phyloP scores from a whole-genome alignment of 179 eudicot genomes.

The Beta macrorhiza region DNA sequence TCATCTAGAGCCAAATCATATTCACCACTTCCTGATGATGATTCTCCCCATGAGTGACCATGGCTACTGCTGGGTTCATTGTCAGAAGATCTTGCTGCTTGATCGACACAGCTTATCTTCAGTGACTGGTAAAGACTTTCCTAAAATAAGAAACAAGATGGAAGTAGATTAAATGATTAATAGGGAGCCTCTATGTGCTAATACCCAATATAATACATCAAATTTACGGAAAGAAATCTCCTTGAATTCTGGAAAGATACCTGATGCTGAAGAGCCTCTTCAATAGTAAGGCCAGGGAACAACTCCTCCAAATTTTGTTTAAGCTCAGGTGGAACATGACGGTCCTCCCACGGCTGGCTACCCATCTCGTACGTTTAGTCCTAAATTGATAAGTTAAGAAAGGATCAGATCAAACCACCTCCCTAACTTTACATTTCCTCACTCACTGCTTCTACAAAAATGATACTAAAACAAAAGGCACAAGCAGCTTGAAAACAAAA shows the following conservation, averaged over 20 bases:
- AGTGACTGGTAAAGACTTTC: conserved; percentile 53
- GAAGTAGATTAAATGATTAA: not conserved
- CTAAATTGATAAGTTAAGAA: not conserved
- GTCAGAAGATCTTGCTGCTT: conserved; percentile 29
- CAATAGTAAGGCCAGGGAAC: conserved; percentile 61
- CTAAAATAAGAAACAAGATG: conserved; percentile 32
- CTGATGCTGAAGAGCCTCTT: conserved; percentile 81
- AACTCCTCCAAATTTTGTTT: conserved; percentile 48
- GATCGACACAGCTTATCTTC: conserved; percentile 38
- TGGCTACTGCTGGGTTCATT: conserved; percentile 36
- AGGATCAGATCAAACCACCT: not conserved
- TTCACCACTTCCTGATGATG: conserved; percentile 42
- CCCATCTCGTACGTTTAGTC: conserved; percentile 20
- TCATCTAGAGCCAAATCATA: conserved; percentile 65
- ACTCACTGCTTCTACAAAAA: too few species aligned
- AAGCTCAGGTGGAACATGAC: conserved; percentile 45
- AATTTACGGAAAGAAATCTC: not conserved
- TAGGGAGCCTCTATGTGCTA: not conserved
- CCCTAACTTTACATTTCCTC: too few species aligned
- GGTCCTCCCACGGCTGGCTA: conserved; percentile 30
- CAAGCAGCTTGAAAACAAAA: not conserved
- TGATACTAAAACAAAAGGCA: not conserved
- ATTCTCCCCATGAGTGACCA: conserved; percentile 46
- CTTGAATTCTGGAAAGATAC: conserved; percentile 28
- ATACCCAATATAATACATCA: not conserved